phyloP scores from a whole-genome alignment of 257 asterid species.

The Nyctanthes arbortristis region DNA sequence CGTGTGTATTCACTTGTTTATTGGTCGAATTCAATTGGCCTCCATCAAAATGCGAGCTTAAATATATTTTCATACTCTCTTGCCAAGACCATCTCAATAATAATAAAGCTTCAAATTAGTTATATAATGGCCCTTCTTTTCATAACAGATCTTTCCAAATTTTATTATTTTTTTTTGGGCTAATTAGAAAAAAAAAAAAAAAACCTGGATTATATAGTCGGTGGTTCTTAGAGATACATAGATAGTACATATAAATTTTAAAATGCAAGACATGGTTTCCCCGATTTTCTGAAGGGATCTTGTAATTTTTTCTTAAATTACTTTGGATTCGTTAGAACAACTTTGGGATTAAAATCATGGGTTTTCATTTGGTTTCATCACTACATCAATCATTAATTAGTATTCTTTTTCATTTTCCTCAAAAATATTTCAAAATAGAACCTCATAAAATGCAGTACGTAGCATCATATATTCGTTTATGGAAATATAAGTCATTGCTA shows the following conservation, averaged over 20 bases:
- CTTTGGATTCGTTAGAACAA: conserved; percentile 29
- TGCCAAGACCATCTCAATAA: conserved; percentile 34
- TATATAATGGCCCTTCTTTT: conserved; percentile 46
- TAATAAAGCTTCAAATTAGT: conserved; percentile 20
- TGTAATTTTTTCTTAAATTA: too few relatives aligned
- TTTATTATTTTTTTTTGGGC: conserved; percentile 9
- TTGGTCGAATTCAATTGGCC: conserved; percentile 16
- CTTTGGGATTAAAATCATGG: conserved; percentile 34
- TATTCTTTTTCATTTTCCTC: conserved; percentile 15
- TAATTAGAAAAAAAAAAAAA: conserved; percentile 19
- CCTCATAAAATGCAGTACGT: too few relatives aligned
- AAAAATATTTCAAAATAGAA: conserved; percentile 13
- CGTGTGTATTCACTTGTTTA: conserved; percentile 22
- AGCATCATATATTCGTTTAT: too few relatives aligned
- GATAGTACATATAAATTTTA: too few relatives aligned
- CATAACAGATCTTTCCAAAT: conserved; percentile 28
- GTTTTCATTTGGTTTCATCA: conserved; percentile 15
- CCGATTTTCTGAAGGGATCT: too few relatives aligned
- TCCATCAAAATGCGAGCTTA: conserved; percentile 42
- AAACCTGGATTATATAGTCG: not conserved
- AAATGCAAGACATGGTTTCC: too few relatives aligned
- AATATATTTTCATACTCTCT: conserved; percentile 22
- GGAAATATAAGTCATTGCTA: too few relatives aligned
- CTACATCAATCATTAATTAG: not conserved
- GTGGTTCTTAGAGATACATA: too few relatives aligned